These are phyloP conservation scores for Telfairia occidentalis DNA, from an alignment of 331 rosid species.

Conservation along the genomic window DNA sequence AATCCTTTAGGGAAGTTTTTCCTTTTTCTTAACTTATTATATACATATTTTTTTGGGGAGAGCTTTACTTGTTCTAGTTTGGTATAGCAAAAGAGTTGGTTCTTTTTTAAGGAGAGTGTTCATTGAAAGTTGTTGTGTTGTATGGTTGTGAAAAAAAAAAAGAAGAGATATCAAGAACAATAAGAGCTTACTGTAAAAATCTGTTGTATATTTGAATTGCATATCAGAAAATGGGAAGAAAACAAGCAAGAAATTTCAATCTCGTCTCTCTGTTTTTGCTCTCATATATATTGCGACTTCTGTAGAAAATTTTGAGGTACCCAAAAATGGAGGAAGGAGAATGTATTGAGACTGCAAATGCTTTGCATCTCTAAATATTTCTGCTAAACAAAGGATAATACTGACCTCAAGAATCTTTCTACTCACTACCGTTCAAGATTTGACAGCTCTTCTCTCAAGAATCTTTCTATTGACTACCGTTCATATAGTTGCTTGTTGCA, in stretches of 20 bases:
- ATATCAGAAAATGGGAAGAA: not conserved
- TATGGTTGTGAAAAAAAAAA: not conserved
- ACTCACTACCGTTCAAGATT: too few relatives aligned
- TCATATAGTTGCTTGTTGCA: too few relatives aligned
- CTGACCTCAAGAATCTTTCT: too few relatives aligned
- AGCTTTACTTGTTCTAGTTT: slow-evolving; percentile 3
- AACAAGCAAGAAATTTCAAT: not conserved
- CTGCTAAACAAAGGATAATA: too few relatives aligned
- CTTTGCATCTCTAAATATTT: too few relatives aligned
- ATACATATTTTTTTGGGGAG: not conserved
- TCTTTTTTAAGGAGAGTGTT: not conserved
- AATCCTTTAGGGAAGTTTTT: slow-evolving; percentile 5
- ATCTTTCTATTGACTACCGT: too few relatives aligned
- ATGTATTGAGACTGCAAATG: too few relatives aligned
- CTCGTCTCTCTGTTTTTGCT: not conserved
- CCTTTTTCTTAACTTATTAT: not conserved
- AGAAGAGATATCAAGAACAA: not conserved
- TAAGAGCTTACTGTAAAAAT: slow-evolving; percentile 1
- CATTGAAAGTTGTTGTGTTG: not conserved
- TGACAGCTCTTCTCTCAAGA: too few relatives aligned
- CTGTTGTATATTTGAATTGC: not conserved
- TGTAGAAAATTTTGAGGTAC: too few relatives aligned
- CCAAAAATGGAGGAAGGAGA: too few relatives aligned
- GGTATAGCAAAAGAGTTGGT: not conserved
- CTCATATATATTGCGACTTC: too few relatives aligned